Base-by-base conservation (phyloP, 1,284 basidiomycete genomes). In the Ganoderma sinense region DNA sequence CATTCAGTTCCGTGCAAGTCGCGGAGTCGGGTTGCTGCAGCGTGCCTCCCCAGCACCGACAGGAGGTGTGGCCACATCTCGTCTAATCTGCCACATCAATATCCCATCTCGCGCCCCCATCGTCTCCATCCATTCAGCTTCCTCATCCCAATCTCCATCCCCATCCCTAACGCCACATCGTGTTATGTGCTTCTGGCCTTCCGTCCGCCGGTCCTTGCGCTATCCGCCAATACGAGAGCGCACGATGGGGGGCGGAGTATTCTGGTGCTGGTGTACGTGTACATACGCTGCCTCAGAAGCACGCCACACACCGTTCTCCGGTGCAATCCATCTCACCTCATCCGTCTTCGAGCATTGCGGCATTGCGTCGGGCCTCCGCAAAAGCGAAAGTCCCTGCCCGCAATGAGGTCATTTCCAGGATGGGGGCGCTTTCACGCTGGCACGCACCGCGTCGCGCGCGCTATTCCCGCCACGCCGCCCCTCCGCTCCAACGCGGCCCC, bases 321-420 rank as follows among this genome's bases (percentile, higher is more conserved):
- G 33, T 45, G 64, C 48, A 43, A 59, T 39, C 53, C 41, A 60
- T 59, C 63, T 48, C 43, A 67, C 62, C 66, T 36, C 61, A 18
- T 36, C 58, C 69, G 62, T 14, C 62, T 67, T 72, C 68, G 43
- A 45, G 66, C n/a, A 40, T 64, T 69, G 59, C 43, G 33, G 56
- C 58, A 66, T 58, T 61, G 39, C 41, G 59, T 39, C 59, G 13
- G n/a, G 59, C 23, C 14, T 16, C 59, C 29, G 4, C 40, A 6
- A 53, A 58, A 41, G 61, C 40, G 62, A n/a, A 58, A 61, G 26
- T 61, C 36, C 39, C 4, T 61, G 36, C 59, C 23, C 36, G 26
- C 39, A 41, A 68, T 73, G 72, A 68, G 66, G 58, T 69, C 70
- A 71, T 71, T 68, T 69, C 72, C 68, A 70, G 45, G 56, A 39